Conservation (phyloP, 495 filamentous ascomycete genomes). For the Lasiosphaeria hispida region DNA sequence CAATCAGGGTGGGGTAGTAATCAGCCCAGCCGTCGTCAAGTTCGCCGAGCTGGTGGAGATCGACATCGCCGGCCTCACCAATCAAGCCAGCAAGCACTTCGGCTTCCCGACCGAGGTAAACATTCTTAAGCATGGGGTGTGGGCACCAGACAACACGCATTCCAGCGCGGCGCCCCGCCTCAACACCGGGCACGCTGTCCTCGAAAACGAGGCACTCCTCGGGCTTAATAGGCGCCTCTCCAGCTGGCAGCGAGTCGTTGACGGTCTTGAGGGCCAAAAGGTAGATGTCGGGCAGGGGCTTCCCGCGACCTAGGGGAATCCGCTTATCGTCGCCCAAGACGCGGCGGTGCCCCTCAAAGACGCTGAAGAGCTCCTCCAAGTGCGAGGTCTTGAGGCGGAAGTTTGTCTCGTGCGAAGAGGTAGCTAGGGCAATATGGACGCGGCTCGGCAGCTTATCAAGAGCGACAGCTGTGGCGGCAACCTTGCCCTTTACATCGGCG, state of each 20-base stretch:
- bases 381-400: constrained; percentile 79
- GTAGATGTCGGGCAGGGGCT: constrained; percentile 95
- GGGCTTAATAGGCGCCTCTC: constrained; percentile 67
- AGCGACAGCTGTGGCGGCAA: not conserved
- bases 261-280: constrained; percentile 80
- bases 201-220: constrained; percentile 96
- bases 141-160: constrained; percentile 96
- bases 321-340: constrained; percentile 86
- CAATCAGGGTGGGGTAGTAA: constrained; percentile 57
- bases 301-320: constrained; percentile 76
- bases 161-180: constrained; percentile 84
- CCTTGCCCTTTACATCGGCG: constrained; percentile 1
- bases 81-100: constrained; percentile 83
- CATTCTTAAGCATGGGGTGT: constrained; percentile 72
- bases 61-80: constrained; percentile 56
- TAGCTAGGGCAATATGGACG: constrained; percentile 83
- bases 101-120: constrained; percentile 71
- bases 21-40: constrained; percentile 73
- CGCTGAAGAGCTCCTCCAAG: constrained; percentile 66
- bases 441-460: constrained; percentile 36
- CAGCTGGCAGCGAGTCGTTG: constrained; percentile 65
- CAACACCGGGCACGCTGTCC: constrained; percentile 88
- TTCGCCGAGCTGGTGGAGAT: constrained; percentile 53
- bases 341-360: constrained; percentile 64
- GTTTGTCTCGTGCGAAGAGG: constrained; percentile 67